Conservation (phyloP, 768 basidiomycete species). For the Candolleomyces efflorescens region DNA sequence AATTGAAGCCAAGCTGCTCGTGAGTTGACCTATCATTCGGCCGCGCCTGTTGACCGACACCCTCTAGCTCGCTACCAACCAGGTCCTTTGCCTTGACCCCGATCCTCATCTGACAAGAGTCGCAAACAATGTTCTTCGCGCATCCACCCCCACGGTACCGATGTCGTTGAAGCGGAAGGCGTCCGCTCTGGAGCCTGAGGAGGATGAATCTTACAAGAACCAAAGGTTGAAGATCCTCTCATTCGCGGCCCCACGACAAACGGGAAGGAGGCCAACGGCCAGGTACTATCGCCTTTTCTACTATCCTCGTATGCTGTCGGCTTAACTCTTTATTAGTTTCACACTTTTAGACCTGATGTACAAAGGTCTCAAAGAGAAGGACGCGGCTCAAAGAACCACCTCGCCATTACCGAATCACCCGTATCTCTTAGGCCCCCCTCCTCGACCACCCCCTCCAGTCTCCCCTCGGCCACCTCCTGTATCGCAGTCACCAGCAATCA, state of each 20-base stretch:
- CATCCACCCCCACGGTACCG: slow-evolving; percentile 70
- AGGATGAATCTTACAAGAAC: slow-evolving; percentile 72
- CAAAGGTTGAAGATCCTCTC: slow-evolving; percentile 72
- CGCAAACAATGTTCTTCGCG: slow-evolving; percentile 68
- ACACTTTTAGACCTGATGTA: slow-evolving; percentile 50
- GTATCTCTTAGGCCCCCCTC: slow-evolving; percentile 17
- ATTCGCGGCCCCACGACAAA: slow-evolving; percentile 66
- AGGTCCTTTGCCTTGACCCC: slow-evolving; percentile 77
- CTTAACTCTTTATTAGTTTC: slow-evolving; percentile 36
- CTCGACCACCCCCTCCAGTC: slow-evolving; percentile 17
- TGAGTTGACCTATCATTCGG: slow-evolving; percentile 30
- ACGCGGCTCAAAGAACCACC: slow-evolving; percentile 24
- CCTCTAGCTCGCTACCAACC: slow-evolving; percentile 62
- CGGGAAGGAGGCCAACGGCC: slow-evolving; percentile 39
- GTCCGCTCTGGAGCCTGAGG: slow-evolving; percentile 62
- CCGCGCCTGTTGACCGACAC: slow-evolving; percentile 3
- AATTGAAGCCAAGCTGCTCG: slow-evolving; percentile 69
- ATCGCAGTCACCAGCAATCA: slow-evolving; percentile 25
- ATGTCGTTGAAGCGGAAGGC: slow-evolving; percentile 76
- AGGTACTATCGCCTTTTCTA: slow-evolving; percentile 33
- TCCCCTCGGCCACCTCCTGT: slow-evolving; percentile 17
- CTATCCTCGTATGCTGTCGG: not conserved
- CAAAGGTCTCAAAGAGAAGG: slow-evolving; percentile 22
- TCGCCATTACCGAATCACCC: slow-evolving; percentile 14
- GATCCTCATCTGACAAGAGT: slow-evolving; percentile 73